Base-by-base conservation (phyloP, 805 yeast species). In the Zygoascus tannicola region DNA sequence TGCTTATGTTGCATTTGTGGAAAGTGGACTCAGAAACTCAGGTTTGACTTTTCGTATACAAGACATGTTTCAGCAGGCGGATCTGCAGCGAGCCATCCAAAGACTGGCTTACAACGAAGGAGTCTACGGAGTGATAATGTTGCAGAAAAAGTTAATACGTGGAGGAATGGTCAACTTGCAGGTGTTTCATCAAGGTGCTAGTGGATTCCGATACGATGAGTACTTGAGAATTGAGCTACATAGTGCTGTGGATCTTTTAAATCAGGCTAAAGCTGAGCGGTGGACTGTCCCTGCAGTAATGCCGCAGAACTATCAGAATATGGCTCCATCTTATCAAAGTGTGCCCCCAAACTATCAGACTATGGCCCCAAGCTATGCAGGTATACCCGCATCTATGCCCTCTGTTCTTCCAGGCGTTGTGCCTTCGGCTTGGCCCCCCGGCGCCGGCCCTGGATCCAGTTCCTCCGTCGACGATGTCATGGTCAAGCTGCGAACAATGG, bases 61-160 rank as follows among this genome's bases (percentile, higher is more conserved):
- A 34, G 69, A 66, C 48, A 57, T 72, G 34, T 66, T 66, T 44
- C 70, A 71, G 12, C 62, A 69, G 7, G 64, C 66, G 51, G 66
- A 68, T 14, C 48, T 73, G 21, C 57, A 67, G 40, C 72, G 73
- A n/a, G 62, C 71, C 30, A 71, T 84, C 14, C 80, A 79, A 42
- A 83, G 82, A 40, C 85, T 86, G 16, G 95, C 95, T 0, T 79
- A 83, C 57, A 12, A 26, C 7, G 76, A 79, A 37, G 95, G 95
- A 10, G 82, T 76, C 2, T 58, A 75, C 53, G 88, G 84, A 22
- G 82, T 83, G 1, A 74, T 85, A 34, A 66, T 83, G 5, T 70
- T 86, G 16, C 76, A 77, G 47, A 71, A 70, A 32, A 60, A 67
- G n/a, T 59, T 68, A 35, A 65, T 59, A 44, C 44, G 34, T 35